These are phyloP conservation scores for Tremella yokohamensis DNA, from an alignment of 768 basidiomycete species.

Conservation along the genomic window DNA sequence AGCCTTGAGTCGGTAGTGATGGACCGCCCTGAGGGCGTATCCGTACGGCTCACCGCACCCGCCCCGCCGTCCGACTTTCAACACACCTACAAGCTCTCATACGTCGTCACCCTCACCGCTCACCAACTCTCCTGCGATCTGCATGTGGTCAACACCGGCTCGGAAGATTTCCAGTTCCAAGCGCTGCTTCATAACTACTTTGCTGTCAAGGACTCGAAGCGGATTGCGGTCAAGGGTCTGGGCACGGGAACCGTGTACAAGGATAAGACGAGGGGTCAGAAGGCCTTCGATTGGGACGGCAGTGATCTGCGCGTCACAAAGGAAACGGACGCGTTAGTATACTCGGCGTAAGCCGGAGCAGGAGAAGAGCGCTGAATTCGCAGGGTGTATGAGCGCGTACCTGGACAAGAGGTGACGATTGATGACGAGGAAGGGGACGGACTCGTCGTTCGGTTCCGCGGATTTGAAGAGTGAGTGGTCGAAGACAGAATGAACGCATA, in stretches of 20 bases:
- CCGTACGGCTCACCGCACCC: conserved; percentile 71
- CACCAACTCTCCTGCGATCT: conserved; percentile 73
- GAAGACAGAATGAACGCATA: not conserved
- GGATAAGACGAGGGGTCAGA: conserved; percentile 62
- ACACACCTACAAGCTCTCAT: conserved; percentile 67
- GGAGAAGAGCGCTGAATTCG: conserved; percentile 8
- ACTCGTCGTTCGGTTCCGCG: conserved; percentile 36
- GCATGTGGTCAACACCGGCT: conserved; percentile 68
- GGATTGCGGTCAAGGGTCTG: conserved; percentile 61
- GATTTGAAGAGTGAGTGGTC: conserved; percentile 46
- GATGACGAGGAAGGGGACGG: conserved; percentile 42
- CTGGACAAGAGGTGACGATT: conserved; percentile 39
- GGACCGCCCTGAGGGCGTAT: conserved; percentile 69
- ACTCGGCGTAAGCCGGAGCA: not conserved
- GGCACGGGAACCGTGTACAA: conserved; percentile 65
- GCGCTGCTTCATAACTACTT: conserved; percentile 91
- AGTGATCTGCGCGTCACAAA: conserved; percentile 35
- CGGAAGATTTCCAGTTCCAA: conserved; percentile 69
- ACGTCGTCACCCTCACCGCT: conserved; percentile 73
- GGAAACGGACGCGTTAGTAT: conserved; percentile 43
- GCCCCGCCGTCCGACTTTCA: conserved; percentile 62
- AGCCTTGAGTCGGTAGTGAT: conserved; percentile 61
- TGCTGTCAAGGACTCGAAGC: conserved; percentile 58
- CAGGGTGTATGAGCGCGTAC: conserved; percentile 45
- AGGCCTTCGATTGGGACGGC: conserved; percentile 58